These are phyloP conservation scores for Cutaneotrichosporon sp. DNA, from an alignment of 1,284 basidiomycete genomes.

Conservation along the genomic window DNA sequence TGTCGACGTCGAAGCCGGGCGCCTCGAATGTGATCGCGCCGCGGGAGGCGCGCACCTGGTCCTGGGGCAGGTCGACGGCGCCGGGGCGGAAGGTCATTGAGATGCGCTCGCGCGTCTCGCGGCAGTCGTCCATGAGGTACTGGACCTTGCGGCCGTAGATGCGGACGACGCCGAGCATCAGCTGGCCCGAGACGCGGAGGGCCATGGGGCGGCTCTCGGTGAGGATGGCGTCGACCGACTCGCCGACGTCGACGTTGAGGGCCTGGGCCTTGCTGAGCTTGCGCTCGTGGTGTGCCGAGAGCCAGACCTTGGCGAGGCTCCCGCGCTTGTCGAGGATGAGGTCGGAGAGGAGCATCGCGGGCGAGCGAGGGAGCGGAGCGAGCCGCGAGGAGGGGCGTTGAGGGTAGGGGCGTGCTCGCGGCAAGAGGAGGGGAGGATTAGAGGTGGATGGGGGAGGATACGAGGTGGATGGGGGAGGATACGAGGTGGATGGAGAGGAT, in stretches of 20 bases:
- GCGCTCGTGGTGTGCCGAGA: constrained; percentile 97
- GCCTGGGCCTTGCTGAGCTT: constrained; percentile 96
- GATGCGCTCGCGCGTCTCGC: constrained; percentile 91
- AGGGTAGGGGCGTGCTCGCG: no score
- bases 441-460: no score
- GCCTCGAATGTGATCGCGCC: constrained; percentile 59
- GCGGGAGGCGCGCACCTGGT: constrained; percentile 82
- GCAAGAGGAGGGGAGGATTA: no score
- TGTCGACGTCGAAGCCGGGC: constrained; percentile 32
- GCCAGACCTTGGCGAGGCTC: constrained; percentile 94
- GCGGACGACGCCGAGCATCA: constrained; percentile 91
- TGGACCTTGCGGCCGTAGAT: constrained; percentile 98
- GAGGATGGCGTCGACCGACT: constrained; percentile 81
- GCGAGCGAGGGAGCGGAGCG: no score
- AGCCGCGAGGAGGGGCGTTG: no score
- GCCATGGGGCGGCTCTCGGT: constrained; percentile 84
- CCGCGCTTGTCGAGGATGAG: constrained; percentile 89
- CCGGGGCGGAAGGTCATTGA: constrained; percentile 95
- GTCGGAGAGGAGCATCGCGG: constrained; percentile 79
- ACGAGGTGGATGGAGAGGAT: no score
- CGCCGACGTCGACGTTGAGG: constrained; percentile 88
- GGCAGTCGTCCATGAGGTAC: constrained; percentile 96
- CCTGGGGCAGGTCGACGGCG: constrained; percentile 89
- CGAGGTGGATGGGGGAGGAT: no score
- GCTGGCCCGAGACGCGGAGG: constrained; percentile 88